Evolutionary conservation across 306 rosid species (phyloP), one percentile per base, ranked within the genome.

Genomic region (Medicago lupulina): DNA sequence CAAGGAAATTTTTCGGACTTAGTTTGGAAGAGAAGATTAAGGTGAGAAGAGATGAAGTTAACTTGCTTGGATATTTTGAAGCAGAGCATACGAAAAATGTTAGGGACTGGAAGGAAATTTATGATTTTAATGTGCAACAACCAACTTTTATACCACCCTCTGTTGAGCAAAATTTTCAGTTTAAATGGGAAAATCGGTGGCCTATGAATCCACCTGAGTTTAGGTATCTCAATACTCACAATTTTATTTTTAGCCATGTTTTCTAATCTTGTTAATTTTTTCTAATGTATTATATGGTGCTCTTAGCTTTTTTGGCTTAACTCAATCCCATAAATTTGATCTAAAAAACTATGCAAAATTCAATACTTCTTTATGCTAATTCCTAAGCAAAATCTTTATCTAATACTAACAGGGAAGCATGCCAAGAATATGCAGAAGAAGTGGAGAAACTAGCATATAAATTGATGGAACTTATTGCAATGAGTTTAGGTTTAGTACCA

Each of bases 51-150:
- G 92, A 83, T 71, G 86, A 79, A 39, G 73, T 51, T 31, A 85
- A 88, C 51, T 65, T 85, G 12, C 25, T 88, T 85, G 98, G 98
- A 8, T 92, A 76, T 61, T 82, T 88, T 50, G 98, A 92, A 41
- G 83, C 91, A 31, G 98, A 92, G 77, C 72, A 87, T 76, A 93
- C 96, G 1, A 90, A 93, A 43, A 87, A 93, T 61, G 93, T 93
- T 7, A 93, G 91, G 74, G 96, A 93, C 19, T 93, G 98, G 98
- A 93, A 93, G 79, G 98, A 90, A 67, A 88, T 90, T 14, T 93
- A 89, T 82, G 98, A 93, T 84, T 93, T 82, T 73, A 76, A 83
- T 86, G 91, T 87, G 13, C 82, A 82, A 23, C 87, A 90, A 71
- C 85, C 72, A 5, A 86, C 88, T 23, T 51, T 79, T 31, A 28